A percentile compares a stretch with the other conserved stretches of the same genome.
These are phyloP conservation scores for Pseudogymnoascus sp. DNA, from an alignment of 2,329 filamentous ascomycete genomes.

Conservation along the genomic window DNA sequence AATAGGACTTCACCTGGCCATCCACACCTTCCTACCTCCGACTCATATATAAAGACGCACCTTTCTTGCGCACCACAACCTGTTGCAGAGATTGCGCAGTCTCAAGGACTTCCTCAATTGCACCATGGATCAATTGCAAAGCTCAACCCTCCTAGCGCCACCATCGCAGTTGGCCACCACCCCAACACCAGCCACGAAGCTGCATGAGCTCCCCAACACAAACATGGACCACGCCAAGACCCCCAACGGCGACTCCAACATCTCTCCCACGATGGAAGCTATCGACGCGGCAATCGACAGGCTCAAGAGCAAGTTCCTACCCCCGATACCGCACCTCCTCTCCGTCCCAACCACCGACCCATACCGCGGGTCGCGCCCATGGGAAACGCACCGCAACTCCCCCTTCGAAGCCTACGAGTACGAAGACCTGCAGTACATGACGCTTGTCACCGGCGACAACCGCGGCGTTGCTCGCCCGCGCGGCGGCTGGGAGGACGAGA, in stretches of 20 bases:
- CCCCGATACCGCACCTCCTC: conserved; percentile 24
- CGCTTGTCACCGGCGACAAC: neutral
- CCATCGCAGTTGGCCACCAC: neutral
- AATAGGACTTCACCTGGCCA: neutral
- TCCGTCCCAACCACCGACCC: conserved; percentile 20
- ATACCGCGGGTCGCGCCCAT: conserved; percentile 17
- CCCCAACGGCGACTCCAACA: neutral
- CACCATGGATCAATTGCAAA: conserved; percentile 4
- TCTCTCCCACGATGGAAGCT: neutral
- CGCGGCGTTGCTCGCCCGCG: conserved; percentile 5
- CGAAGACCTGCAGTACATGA: conserved; percentile 10
- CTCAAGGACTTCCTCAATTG: neutral
- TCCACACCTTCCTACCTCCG: neutral
- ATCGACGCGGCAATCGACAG: neutral
- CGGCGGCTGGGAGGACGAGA: conserved; percentile 21
- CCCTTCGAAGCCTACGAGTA: conserved; percentile 20
- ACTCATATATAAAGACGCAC: neutral
- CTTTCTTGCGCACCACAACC: neutral
- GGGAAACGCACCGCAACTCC: conserved; percentile 21
- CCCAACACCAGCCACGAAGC: neutral
- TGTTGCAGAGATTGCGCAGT: neutral
- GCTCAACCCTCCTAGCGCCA: neutral
- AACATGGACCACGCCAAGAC: neutral
- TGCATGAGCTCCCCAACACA: neutral
- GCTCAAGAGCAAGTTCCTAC: neutral